Base-by-base conservation (phyloP, 768 basidiomycete genomes). In the Leccinum aurantiacum region DNA sequence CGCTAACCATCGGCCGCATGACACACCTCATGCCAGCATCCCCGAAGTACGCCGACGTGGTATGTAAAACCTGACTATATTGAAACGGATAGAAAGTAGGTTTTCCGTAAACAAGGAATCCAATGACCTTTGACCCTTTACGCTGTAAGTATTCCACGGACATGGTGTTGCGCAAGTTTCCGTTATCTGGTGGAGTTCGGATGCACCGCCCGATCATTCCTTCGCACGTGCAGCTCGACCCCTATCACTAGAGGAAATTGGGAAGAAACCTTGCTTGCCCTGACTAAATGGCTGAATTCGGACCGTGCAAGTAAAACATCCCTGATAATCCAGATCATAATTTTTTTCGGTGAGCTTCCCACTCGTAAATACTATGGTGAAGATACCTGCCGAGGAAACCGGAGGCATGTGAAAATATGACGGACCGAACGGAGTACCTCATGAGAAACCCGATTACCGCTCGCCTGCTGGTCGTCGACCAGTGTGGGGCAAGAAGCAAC, bases 261-360 rank as follows among this genome's bases (percentile, higher is more conserved):
- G 9, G 24, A 48, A 13, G 35, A 31, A 60, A 60, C 60, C 44
- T 60, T 60, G 33, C 41, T 53, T 29, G 25, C 60, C 60, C 60
- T 60, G 60, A 47, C 44, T 46, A 9, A 11, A 53, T 33, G 15
- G 33, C 25, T 27, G 31, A 4, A 60, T 37, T n/a, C 19, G 46
- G 54, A 53, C 27, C 9, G 33, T 24, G 13, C 35, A 53, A 53
- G 35, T 35, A 14, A 24, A 24, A 24, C 35, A 9, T 22, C 52
- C 52, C 29, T 46, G 33, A 35, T 35, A 14, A 46, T 46, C 44
- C 44, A 15, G 35, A 52, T 52, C 33, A 53, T 13, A 19, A 10
- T 9, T 53, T 53, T 35, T 33, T 33, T 35, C 14, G 15, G 17
- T 19, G 31, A 17, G 25, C 15, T 27, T 50, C 27, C 49, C 35